Evolutionary conservation across 768 basidiomycete genomes (phyloP).

Genomic region (Termitomyces titanicus): DNA sequence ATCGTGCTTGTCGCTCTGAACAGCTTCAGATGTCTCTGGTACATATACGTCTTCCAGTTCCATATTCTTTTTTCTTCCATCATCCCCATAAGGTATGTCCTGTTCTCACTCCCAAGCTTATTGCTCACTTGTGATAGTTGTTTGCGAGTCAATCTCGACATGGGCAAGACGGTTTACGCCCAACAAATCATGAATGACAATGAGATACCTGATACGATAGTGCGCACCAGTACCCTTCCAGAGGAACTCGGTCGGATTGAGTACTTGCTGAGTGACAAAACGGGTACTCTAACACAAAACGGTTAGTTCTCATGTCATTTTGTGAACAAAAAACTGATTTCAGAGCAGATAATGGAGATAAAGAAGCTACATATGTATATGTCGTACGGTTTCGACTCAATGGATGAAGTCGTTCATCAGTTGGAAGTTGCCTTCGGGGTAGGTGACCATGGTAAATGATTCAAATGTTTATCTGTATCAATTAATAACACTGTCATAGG

Average conservation of each 20-base stretch:
- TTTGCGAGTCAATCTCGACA: constrained; percentile 97
- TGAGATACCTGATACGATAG: constrained; percentile 94
- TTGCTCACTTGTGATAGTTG: constrained; percentile 27
- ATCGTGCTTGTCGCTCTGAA: constrained; percentile 92
- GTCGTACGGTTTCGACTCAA: constrained; percentile 95
- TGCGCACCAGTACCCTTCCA: constrained; percentile 94
- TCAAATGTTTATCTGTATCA: not conserved
- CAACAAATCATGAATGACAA: constrained; percentile 90
- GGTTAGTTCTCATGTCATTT: constrained; percentile 49
- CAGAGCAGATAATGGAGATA: constrained; percentile 93
- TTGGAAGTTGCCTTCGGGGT: constrained; percentile 81
- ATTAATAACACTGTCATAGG: constrained; percentile 13
- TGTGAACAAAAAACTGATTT: not conserved
- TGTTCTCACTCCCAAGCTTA: not conserved
- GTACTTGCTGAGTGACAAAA: constrained; percentile 96
- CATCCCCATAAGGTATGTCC: constrained; percentile 94
- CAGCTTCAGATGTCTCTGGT: constrained; percentile 94
- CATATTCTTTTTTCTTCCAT: constrained; percentile 98
- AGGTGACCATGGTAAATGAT: constrained; percentile 46
- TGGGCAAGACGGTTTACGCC: constrained; percentile 99
- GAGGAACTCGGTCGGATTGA: constrained; percentile 96
- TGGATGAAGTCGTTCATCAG: constrained; percentile 97
- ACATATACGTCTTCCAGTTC: constrained; percentile 94
- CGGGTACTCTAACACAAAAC: constrained; percentile 96
- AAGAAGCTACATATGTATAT: constrained; percentile 98